Evolutionary conservation across 2,329 filamentous ascomycete genomes (phyloP), one percentile per base, ranked within the genome.

Genomic region (Coniochaeta prunicola): DNA sequence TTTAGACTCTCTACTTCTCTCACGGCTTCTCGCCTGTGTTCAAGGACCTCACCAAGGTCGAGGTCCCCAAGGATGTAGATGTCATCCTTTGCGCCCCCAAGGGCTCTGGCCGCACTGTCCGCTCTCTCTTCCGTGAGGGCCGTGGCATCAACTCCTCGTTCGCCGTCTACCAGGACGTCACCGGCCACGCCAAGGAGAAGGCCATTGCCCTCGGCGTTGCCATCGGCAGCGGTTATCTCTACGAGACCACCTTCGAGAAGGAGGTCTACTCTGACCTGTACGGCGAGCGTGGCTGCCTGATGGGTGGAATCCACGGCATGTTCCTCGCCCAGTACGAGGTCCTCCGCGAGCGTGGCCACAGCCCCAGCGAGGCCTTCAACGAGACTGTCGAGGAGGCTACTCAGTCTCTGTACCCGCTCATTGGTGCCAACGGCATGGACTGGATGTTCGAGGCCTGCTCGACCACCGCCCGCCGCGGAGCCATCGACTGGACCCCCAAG

Each of bases 401-500:
- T 57, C 94, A 99, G 86, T 91, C 86, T 67, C 84, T 99, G 73
- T 99, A 99, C 86, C 94, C 94, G 65, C 85, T 99, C 73, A 99
- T 99, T 73, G 94, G 93, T 73, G 86, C 85, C 79, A 90, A 97
- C 80, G 94, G 94, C 73, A 97, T 99, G 94, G 94, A 99, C 84
- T 99, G 96, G 92, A 99, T 99, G 94, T 99, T 96, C 83, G 92
- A 93, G 76, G 94, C 94, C 68, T 99, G 94, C 90, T 97, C 93
- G 64, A 99, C 94, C 74, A 99, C 94, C 60, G 94, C 94, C 73
- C 91, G 94, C 73, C 92, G 94, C 74, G 94, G 94, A 79, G 94
- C 94, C 80, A 96, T 99, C 75, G 94, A 99, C 86, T 99, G 94
- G 94, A 93, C 89, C 75, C 88, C 88, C 77, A 85, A 84, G 75